Percentiles rank a stretch among this genome's conserved stretches.
phyloP scores from a whole-genome alignment of 257 asterid species.

The Solanum paucissectum region DNA sequence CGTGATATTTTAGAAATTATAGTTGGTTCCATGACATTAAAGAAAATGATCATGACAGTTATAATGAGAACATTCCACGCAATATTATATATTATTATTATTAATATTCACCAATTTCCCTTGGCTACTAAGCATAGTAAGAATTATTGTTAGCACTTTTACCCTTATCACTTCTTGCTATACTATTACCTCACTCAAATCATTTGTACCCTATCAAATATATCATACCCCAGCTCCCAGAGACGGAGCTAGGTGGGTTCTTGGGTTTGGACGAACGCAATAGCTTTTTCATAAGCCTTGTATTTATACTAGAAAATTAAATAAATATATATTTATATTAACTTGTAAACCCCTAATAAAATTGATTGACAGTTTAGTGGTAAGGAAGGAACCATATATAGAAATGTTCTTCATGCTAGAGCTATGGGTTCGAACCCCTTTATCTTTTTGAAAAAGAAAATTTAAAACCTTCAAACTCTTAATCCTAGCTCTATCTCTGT shows the following conservation, averaged over 20 bases:
- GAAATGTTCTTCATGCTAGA: too few species aligned
- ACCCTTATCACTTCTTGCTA: not conserved
- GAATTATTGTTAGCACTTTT: not conserved
- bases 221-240: not conserved
- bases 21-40: not conserved
- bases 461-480: too few species aligned
- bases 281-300: rapidly evolving
- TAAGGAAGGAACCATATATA: too few species aligned
- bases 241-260: too few species aligned
- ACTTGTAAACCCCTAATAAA: too few species aligned
- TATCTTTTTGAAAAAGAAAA: too few species aligned
- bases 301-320: too few species aligned
- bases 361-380: too few species aligned
- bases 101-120: not conserved
- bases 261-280: rapidly evolving
- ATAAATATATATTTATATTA: too few species aligned
- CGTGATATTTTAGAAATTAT: not conserved
- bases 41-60: not conserved
- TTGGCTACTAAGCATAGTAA: not conserved
- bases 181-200: not conserved
- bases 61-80: not conserved
- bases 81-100: not conserved
- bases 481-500: rapidly evolving
- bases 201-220: not conserved
- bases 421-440: too few species aligned